Base-by-base conservation (phyloP, 2,329 filamentous ascomycete genomes). In the Aureobasidium uvarum region DNA sequence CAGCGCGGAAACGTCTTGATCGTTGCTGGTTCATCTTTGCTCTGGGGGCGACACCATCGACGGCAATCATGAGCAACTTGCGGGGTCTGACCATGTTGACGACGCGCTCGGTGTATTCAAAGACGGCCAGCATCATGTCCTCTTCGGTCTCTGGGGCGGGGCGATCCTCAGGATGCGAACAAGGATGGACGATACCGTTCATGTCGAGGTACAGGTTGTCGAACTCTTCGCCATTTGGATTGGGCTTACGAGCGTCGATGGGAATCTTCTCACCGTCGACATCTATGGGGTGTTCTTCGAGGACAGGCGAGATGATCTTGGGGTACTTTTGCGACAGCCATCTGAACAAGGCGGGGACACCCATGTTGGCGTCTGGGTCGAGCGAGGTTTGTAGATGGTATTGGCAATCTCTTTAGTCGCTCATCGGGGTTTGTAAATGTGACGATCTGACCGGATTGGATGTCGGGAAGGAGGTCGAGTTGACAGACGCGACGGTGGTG, bases 11-110 rank as follows among this genome's bases (percentile, higher is more conserved):
- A 73, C 95, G 91, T 77, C 95, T 87, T 48, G 95, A 96, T 68
- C 95, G 91, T 80, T 99, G 95, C 76, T 99, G 96, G 76, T 99
- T 99, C 95, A 99, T 99, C 80, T 99, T 99, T 66, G 96, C 96
- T 77, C 95, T 90, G 54, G 95, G 96, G 5, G 95, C 95, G 69
- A 99, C 95, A 75, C 95, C 95, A 79, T 99, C 95, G 76, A 99
- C 93, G 73, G 95, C 95, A 74, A 99, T 97, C 90, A 98, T 95
- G 65, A 99, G 85, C 56, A 99, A 81, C 80, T 97, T 98, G 71
- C 95, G 88, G 11, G 95, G 95, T 67, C 95, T 90, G 70, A 96
- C 94, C 94, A 99, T 99, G 77, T 96, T 97, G 70, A 99, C 91
- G 28, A 99, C 93, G 67, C 95, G 89, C 75, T 99, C 93, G n/a